phyloP scores from a whole-genome alignment of 768 basidiomycete species.

The Kwoniella botswanensis region DNA sequence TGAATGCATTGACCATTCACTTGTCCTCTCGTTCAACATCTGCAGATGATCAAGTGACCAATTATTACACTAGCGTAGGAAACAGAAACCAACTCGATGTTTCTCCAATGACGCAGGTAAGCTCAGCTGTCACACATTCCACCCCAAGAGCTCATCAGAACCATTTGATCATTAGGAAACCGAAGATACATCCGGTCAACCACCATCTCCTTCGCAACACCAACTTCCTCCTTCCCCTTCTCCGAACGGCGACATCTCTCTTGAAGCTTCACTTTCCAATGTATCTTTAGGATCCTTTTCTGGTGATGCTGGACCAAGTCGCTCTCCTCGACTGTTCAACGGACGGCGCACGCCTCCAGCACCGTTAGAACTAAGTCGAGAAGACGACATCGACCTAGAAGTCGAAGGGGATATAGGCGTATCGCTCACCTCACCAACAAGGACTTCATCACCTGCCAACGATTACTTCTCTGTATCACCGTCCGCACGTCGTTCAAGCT shows the following conservation, averaged over 20 bases:
- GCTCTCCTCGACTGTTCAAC: neutral
- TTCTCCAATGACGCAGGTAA: neutral
- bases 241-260: neutral
- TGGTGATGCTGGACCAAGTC: slow-evolving; percentile 13
- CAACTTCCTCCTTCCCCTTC: neutral
- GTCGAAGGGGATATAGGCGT: slow-evolving; percentile 22
- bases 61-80: too few relatives aligned
- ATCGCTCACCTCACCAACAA: slow-evolving; percentile 8
- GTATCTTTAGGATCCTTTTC: slow-evolving; percentile 6
- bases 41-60: too few relatives aligned
- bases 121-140: neutral
- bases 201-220: neutral
- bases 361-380: neutral
- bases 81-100: too few relatives aligned
- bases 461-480: slow-evolving; percentile 6
- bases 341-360: neutral
- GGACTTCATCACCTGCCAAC: slow-evolving; percentile 11
- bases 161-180: neutral
- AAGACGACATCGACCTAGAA: slow-evolving; percentile 11
- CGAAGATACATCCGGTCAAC: neutral
- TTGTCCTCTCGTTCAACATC: too few relatives aligned
- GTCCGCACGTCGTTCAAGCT: neutral
- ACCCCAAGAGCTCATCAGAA: neutral
- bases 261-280: slow-evolving; percentile 9
- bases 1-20: too few relatives aligned